Evolutionary conservation across 352 stramenopile species (phyloP), one percentile per base, ranked within the genome.

Genomic region (Nothophytophthora sp.): DNA sequence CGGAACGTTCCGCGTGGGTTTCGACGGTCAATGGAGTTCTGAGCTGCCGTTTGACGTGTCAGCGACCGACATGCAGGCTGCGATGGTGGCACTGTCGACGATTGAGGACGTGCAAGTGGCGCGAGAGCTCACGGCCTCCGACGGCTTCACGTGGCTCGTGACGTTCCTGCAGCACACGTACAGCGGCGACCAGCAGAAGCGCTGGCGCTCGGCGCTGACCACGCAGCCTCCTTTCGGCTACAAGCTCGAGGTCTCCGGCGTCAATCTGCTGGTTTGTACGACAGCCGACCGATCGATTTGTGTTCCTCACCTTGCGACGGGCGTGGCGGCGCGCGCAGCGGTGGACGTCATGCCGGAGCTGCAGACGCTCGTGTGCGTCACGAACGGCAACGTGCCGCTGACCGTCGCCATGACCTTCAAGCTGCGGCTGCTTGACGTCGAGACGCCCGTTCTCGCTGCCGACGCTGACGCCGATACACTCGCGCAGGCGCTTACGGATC

Each of bases 1-100:
- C 1, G 85, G 85, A 2, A 90, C 87, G 18, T 99, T 98, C 70
- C 85, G 82, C 4, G 62, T 99, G 16, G 72, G 64, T 1, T 98
- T 96, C 60, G 85, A 90, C 43, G 83, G 79, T 9, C 76, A 96
- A 30, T 91, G 73, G 50, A 98, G 86, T 4, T 63, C 67, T 16
- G 85, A 97, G 52, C 58, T 99, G 13, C 65, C 71, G 27, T 87
- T 86, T 57, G 88, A 98, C 61, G 70, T 86, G 19, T 96, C 85
- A 5, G 92, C 89, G 7, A 58, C 81, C 10, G 72, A 83, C 11
- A 86, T 99, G 62, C 75, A 93, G 41, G 50, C 52, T 1, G 73
- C 65, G 7, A 36, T 94, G 11, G 22, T 50, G 16, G 69, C 72
- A 6, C 39, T 94, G 5, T 69, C 67, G 41, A 91, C 78, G 10